Evolutionary conservation across 305 asterid species (phyloP).

Genomic region (Solanum hybrid): DNA sequence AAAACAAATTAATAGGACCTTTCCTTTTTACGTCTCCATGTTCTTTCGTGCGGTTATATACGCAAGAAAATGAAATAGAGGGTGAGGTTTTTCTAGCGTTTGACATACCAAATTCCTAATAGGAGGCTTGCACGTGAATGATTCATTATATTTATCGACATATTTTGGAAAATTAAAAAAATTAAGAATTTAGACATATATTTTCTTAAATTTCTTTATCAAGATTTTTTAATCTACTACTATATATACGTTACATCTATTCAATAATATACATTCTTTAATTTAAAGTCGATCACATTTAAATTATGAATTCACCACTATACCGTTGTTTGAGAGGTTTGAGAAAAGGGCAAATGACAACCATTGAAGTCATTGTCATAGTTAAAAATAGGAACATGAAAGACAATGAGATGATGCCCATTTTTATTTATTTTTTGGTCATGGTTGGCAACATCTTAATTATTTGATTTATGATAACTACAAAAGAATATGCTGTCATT

Average conservation of each 20-base stretch:
- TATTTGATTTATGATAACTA: not conserved
- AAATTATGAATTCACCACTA: not conserved
- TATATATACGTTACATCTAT: not conserved
- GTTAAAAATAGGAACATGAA: not conserved
- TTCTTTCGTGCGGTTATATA: not conserved
- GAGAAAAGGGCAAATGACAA: not conserved
- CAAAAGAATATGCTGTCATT: not conserved
- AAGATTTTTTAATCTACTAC: not conserved
- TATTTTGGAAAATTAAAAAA: not conserved
- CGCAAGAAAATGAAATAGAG: not conserved
- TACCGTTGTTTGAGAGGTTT: not conserved
- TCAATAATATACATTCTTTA: not conserved
- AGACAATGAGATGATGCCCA: not conserved
- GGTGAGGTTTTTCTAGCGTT: not conserved
- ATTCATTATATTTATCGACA: not conserved
- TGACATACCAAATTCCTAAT: not conserved
- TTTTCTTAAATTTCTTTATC: not conserved
- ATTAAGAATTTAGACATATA: not conserved
- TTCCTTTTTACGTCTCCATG: not conserved
- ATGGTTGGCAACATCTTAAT: not conserved
- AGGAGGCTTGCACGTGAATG: not conserved
- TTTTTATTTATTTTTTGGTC: not conserved
- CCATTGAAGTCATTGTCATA: not conserved
- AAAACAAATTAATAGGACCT: not conserved
- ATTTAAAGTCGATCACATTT: accelerated